Evolutionary conservation across 495 filamentous ascomycete species (phyloP), one percentile per base, ranked within the genome.

Genomic region (Penicillium herquei): DNA sequence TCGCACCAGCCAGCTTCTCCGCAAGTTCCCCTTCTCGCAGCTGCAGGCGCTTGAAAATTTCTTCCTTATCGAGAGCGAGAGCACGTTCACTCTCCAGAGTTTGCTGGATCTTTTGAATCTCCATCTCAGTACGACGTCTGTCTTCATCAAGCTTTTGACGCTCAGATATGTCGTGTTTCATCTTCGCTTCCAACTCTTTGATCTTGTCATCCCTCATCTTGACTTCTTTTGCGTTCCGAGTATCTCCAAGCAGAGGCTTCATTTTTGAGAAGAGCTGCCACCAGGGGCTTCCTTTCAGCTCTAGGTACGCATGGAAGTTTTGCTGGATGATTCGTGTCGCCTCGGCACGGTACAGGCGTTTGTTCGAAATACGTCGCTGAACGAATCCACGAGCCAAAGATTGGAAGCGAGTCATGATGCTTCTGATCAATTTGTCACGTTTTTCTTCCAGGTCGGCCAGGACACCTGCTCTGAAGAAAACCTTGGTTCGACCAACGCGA

Each of bases 401-500:
- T 63, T 98, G 95, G 68, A 99, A 99, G n/a, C 84, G 84, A 18
- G 87, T 85, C 80, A 98, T 89, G 61, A 98, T 96, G 49, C 92
- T 88, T 7, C 89, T 84, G 58, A 99, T 96, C 35, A 99, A 78
- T 12, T 90, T 78, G 66, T 98, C 95, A 45, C 95, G 86, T 61
- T 91, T 87, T 71, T 98, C 95, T 81, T 99, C 95, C 32, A 99
- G 79, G 61, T 98, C 95, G 21, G 95, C 95, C 18, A 99, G 81
- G 6, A 99, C 94, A 51, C 95, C 95, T 45, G 95, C 92, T 52
- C 94, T 80, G 79, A 99, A 99, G 75, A 99, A 99, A 7, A 99
- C 93, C 64, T 99, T 99, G 18, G 95, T 97, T 34, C 96, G 73
- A 45, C 95, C 95, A 55, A 99, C 91, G 21, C 95, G 89, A 71